Evolutionary conservation across 2,329 filamentous ascomycete genomes (phyloP).

Genomic region (Epicoccum sorghinum): DNA sequence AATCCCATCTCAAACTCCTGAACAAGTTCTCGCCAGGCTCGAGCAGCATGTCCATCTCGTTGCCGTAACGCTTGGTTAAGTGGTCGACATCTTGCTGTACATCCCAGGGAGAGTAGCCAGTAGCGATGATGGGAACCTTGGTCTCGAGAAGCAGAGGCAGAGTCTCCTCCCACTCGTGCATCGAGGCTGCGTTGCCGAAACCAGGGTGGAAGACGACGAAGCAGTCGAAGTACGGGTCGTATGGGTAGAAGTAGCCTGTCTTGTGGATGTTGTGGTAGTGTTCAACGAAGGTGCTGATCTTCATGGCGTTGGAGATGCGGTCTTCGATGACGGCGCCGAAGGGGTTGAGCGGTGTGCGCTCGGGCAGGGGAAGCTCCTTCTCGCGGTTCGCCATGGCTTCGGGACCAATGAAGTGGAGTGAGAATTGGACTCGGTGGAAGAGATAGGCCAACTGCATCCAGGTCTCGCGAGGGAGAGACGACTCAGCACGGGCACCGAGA

Average conservation of each 20-base stretch:
- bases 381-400: conserved; percentile 96
- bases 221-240: conserved; percentile 97
- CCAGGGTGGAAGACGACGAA: conserved; percentile 98
- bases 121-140: conserved; percentile 91
- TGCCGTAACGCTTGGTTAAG: conserved; percentile 82
- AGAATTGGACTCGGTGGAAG: conserved; percentile 89
- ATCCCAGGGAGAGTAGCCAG: conserved; percentile 94
- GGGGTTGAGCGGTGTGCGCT: conserved; percentile 83
- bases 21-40: conserved; percentile 94
- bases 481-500: conserved; percentile 94
- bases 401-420: conserved; percentile 92
- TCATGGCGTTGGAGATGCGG: conserved; percentile 84
- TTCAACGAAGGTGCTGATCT: conserved; percentile 96
- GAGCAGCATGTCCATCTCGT: conserved; percentile 90
- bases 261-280: conserved; percentile 98
- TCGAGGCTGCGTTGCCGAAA: conserved; percentile 89
- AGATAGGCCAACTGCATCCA: conserved; percentile 95
- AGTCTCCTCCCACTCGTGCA: conserved; percentile 92
- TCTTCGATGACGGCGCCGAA: conserved; percentile 96
- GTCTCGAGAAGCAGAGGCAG: conserved; percentile 90
- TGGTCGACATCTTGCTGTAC: conserved; percentile 92
- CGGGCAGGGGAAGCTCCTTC: conserved; percentile 87
- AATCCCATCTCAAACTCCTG: conserved; percentile 91
- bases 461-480: conserved; percentile 88
- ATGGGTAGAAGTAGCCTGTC: conserved; percentile 87